A percentile compares a stretch with the other conserved stretches of the same genome.
These are phyloP conservation scores for Cercospora citrullina DNA, from an alignment of 2,329 filamentous ascomycete genomes.

Conservation along the genomic window DNA sequence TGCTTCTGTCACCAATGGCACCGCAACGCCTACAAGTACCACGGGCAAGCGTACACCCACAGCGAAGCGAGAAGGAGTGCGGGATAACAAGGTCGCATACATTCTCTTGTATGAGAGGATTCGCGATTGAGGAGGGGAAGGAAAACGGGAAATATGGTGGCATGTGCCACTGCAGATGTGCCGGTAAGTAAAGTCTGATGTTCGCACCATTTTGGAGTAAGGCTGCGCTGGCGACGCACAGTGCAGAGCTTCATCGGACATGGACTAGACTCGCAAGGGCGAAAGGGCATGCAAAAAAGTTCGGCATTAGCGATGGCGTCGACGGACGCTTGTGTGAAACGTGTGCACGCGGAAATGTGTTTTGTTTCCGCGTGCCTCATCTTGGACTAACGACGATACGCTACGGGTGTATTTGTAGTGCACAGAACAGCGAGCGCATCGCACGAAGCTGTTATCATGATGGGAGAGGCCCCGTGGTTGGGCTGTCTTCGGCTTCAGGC, in stretches of 20 bases:
- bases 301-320: conserved; percentile 16
- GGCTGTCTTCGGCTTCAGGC: background rate
- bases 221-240: background rate
- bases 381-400: conserved; percentile 19
- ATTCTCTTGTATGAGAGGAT: conserved; percentile 81
- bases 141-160: background rate
- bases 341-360: background rate
- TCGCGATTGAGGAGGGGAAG: conserved; percentile 11
- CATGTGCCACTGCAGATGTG: background rate
- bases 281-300: conserved; percentile 5
- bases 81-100: conserved; percentile 97
- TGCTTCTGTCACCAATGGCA: conserved; percentile 54
- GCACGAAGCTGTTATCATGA: background rate
- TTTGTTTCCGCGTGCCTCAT: background rate
- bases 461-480: background rate
- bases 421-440: conserved; percentile 4
- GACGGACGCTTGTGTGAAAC: conserved; percentile 10
- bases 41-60: conserved; percentile 57
- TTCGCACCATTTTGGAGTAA: background rate
- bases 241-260: background rate
- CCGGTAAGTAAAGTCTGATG: background rate
- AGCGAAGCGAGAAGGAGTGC: conserved; percentile 53
- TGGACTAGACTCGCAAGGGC: background rate
- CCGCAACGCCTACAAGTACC: conserved; percentile 52
- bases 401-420: conserved; percentile 21